These are phyloP conservation scores for Phallus indusiatus DNA, from an alignment of 768 basidiomycete genomes.

Conservation along the genomic window DNA sequence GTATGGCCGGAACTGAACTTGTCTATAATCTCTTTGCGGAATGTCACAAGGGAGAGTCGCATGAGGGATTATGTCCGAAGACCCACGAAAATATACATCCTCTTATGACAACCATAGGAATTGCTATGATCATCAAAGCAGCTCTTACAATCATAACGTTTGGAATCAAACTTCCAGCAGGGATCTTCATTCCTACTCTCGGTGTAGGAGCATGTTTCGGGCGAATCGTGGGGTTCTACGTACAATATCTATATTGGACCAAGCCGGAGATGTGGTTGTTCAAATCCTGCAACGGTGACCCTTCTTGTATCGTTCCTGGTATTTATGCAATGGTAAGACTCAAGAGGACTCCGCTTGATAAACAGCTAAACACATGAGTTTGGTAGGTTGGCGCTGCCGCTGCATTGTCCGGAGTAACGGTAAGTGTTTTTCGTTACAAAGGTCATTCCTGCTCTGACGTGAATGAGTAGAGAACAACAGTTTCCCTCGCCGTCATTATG, in stretches of 20 bases:
- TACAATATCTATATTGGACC: constrained; percentile 66
- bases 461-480: constrained; percentile 59
- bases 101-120: constrained; percentile 54
- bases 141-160: constrained; percentile 81
- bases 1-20: constrained; percentile 93
- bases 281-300: constrained; percentile 49
- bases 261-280: constrained; percentile 58
- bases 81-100: constrained; percentile 51
- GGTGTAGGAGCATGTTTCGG: constrained; percentile 94
- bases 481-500: constrained; percentile 93
- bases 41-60: constrained; percentile 53
- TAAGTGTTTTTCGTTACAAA: constrained; percentile 27
- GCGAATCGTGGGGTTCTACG: constrained; percentile 68
- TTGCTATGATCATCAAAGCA: constrained; percentile 76
- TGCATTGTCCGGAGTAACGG: constrained; percentile 89
- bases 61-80: constrained; percentile 62
- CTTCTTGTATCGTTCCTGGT: constrained; percentile 78
- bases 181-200: constrained; percentile 94
- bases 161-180: constrained; percentile 85
- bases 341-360: constrained; percentile 5
- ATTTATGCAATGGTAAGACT: constrained; percentile 80
- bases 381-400: constrained; percentile 71
- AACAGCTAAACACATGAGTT: neutral
- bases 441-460: constrained; percentile 6
- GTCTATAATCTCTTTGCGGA: constrained; percentile 88